Percentiles rank a stretch among this genome's conserved stretches.
These are phyloP conservation scores for Pleurotus pulmonarius DNA, from an alignment of 768 basidiomycete species.

Conservation along the genomic window DNA sequence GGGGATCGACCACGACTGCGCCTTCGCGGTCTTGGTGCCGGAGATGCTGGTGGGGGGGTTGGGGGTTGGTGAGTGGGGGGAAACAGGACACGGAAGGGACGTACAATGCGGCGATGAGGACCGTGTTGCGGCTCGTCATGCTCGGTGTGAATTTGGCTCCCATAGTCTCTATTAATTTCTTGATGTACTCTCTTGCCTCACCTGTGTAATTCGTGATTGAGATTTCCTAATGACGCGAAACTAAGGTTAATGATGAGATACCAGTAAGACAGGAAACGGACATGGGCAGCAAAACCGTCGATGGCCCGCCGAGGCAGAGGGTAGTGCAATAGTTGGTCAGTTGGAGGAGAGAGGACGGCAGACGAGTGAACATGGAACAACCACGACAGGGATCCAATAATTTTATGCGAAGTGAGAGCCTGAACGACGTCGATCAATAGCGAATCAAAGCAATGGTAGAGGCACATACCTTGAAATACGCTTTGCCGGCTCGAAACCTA, in stretches of 20 bases:
- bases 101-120: slow-evolving; percentile 81
- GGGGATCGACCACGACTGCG: slow-evolving; percentile 77
- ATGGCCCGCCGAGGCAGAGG: slow-evolving; percentile 66
- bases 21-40: slow-evolving; percentile 67
- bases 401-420: slow-evolving; percentile 57
- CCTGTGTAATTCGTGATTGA: slow-evolving; percentile 91
- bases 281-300: slow-evolving; percentile 56
- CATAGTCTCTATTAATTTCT: slow-evolving; percentile 71
- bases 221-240: slow-evolving; percentile 47
- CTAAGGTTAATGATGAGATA: no score
- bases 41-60: slow-evolving; percentile 26
- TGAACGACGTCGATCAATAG: slow-evolving; percentile 19
- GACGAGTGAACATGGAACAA: slow-evolving; percentile 72
- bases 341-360: slow-evolving; percentile 56
- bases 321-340: slow-evolving; percentile 80
- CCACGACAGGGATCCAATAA: slow-evolving; percentile 81
- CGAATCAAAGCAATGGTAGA: not conserved
- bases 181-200: slow-evolving; percentile 82
- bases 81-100: slow-evolving; percentile 22
- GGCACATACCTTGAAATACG: slow-evolving; percentile 62
- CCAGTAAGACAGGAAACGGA: slow-evolving; percentile 27
- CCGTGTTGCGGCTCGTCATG: slow-evolving; percentile 74
- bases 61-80: not conserved
- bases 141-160: slow-evolving; percentile 81
- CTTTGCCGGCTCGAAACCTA: slow-evolving; percentile 60